Evolutionary conservation across 345 rosid genomes (phyloP).

Genomic region (Euphorbia lathyris): DNA sequence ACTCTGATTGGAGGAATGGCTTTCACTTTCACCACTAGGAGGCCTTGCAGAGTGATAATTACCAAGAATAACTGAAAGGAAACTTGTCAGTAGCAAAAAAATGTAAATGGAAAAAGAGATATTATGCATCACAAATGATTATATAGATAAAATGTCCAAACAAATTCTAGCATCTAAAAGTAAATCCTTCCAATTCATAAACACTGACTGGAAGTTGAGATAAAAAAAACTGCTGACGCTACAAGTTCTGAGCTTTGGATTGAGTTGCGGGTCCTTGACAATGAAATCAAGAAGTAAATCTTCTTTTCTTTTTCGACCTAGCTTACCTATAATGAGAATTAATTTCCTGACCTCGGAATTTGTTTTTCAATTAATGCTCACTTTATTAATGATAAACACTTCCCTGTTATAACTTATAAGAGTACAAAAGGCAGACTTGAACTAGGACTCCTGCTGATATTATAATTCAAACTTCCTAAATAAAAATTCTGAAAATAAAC

Average conservation of each 20-base stretch:
- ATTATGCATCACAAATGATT: constrained; percentile 3
- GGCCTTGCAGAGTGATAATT: constrained; percentile 47
- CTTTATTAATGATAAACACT: too few relatives aligned
- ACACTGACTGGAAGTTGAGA: neutral
- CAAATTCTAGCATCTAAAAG: neutral
- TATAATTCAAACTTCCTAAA: too few relatives aligned
- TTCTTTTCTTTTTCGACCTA: too few relatives aligned
- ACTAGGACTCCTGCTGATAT: too few relatives aligned
- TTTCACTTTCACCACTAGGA: constrained; percentile 25
- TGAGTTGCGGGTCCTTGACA: too few relatives aligned
- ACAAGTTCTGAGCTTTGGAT: neutral
- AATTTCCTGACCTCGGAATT: too few relatives aligned
- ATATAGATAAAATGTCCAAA: neutral
- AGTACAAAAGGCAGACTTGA: too few relatives aligned
- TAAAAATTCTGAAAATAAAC: too few relatives aligned
- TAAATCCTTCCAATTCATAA: neutral
- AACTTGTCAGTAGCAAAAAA: constrained; percentile 8
- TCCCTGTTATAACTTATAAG: too few relatives aligned
- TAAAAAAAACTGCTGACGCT: neutral
- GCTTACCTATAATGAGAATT: too few relatives aligned
- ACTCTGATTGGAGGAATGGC: constrained; percentile 36
- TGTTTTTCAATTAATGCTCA: too few relatives aligned
- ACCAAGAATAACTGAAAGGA: constrained; percentile 54
- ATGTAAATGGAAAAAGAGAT: neutral
- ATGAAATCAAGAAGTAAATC: too few relatives aligned